phyloP scores from a whole-genome alignment of 805 yeast species.

The Starmera pachycereana region DNA sequence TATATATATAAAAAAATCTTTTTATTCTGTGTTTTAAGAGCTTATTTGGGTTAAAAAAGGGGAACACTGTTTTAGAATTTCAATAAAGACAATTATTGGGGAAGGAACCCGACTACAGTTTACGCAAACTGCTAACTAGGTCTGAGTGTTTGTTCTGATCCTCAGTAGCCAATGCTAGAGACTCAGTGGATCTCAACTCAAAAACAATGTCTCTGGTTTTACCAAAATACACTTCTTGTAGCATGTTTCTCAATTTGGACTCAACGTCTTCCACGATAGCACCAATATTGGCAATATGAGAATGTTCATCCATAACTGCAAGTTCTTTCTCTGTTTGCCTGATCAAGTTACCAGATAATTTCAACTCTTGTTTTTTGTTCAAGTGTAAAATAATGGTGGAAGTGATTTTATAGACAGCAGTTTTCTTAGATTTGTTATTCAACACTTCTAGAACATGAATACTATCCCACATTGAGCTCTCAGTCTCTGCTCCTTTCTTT shows the following conservation, averaged over 20 bases:
- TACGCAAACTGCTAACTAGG: constrained; percentile 25
- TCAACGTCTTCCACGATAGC: constrained; percentile 80
- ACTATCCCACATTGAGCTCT: constrained; percentile 60
- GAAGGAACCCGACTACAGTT: constrained; percentile 7
- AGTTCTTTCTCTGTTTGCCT: constrained; percentile 63
- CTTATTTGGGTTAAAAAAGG: too few species aligned
- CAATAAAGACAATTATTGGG: neutral
- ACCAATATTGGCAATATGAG: constrained; percentile 85
- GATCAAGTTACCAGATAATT: constrained; percentile 74
- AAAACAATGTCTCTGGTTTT: constrained; percentile 84
- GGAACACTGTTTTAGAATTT: too few species aligned
- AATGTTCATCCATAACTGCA: constrained; percentile 33
- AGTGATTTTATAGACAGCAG: constrained; percentile 59
- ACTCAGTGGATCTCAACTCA: constrained; percentile 39
- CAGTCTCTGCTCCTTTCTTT: constrained; percentile 49
- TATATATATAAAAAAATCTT: too few species aligned
- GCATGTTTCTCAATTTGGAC: constrained; percentile 71
- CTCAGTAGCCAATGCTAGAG: constrained; percentile 10
- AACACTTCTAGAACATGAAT: constrained; percentile 83
- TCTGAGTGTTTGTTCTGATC: constrained; percentile 23
- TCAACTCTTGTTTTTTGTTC: constrained; percentile 22
- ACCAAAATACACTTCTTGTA: constrained; percentile 92
- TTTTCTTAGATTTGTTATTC: constrained; percentile 23
- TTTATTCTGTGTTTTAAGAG: too few species aligned
- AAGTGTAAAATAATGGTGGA: constrained; percentile 81